A percentile compares a stretch with the other conserved stretches of the same genome.
Conservation (phyloP, 129 eudicot genomes). For the Pseudognaphalium luteoalbum region DNA sequence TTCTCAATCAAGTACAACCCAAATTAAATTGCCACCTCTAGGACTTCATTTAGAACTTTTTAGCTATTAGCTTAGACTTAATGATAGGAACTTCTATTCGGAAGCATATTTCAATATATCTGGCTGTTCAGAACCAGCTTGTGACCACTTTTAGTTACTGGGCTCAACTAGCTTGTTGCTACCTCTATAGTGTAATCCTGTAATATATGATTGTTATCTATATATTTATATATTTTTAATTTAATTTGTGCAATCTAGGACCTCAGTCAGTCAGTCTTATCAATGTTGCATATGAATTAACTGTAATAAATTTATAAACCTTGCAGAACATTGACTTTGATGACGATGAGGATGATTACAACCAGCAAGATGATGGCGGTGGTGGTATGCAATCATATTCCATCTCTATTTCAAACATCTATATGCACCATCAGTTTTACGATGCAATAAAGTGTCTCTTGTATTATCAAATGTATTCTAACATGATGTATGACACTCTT, state of each 20-base stretch:
- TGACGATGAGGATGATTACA: constrained; percentile 87
- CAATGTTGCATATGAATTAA: background rate
- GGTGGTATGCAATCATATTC: constrained; percentile 49
- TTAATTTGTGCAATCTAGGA: constrained; percentile 8
- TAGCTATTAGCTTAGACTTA: background rate
- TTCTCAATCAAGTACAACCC: constrained; percentile 2
- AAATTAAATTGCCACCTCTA: background rate
- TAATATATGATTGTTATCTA: background rate
- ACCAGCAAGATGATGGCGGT: constrained; percentile 49
- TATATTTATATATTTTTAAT: background rate
- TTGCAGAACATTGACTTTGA: constrained; percentile 55
- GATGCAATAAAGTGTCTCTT: background rate
- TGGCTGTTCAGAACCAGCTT: background rate
- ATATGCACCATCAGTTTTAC: background rate
- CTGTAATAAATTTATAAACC: background rate
- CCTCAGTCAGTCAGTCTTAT: background rate
- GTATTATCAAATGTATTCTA: background rate
- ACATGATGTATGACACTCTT: background rate
- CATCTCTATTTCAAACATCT: background rate
- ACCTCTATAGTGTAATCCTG: background rate
- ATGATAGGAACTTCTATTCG: background rate
- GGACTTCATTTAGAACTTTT: background rate
- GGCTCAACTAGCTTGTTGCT: background rate
- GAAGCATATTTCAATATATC: background rate
- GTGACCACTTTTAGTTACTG: background rate